Evolutionary conservation across 257 asterid genomes (phyloP), one percentile per base, ranked within the genome.

Genomic region (Nemophila menziesii): DNA sequence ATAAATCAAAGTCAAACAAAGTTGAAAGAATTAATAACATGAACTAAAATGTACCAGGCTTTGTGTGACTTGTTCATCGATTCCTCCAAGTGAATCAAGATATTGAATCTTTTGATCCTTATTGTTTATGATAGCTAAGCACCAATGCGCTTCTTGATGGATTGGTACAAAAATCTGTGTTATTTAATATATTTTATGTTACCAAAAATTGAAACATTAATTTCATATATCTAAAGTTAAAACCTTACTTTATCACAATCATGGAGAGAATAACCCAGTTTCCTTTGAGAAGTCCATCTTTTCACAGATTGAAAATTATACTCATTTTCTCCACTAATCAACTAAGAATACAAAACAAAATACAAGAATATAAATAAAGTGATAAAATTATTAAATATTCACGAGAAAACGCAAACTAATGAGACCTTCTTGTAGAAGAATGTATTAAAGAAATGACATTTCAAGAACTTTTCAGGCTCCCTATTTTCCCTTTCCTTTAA

Each of bases 361-460:
- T 22, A 29, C 21, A 36, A 48, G 16, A 12, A 22, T 4, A 34
- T 12, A 33, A 13, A 17, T 16, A 16, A 44, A 24, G 3, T 43
- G 4, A 27, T 18, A n/a, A 16, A 40, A 14, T 23, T 26, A 39
- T n/a, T n/a, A n/a, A n/a, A n/a, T n/a, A n/a, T n/a, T n/a, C n/a
- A n/a, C n/a, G n/a, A n/a, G n/a, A n/a, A n/a, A n/a, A n/a, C n/a
- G n/a, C n/a, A n/a, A n/a, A n/a, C n/a, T n/a, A n/a, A n/a, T n/a
- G n/a, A 29, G 5, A 85, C 99, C 96, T 85, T 90, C 66, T 81
- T 90, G 63, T 79, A 90, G 47, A 90, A 90, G 81, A 85, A 90
- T 36, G 92, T 79, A 63, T 51, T 85, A 48, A 69, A 79, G 70
- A 85, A 90, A 72, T 90, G 99, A 61, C 99, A 81, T 20, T 71